Conservation (phyloP, 2,329 filamentous ascomycete species). For the Trichoderma sp. region DNA sequence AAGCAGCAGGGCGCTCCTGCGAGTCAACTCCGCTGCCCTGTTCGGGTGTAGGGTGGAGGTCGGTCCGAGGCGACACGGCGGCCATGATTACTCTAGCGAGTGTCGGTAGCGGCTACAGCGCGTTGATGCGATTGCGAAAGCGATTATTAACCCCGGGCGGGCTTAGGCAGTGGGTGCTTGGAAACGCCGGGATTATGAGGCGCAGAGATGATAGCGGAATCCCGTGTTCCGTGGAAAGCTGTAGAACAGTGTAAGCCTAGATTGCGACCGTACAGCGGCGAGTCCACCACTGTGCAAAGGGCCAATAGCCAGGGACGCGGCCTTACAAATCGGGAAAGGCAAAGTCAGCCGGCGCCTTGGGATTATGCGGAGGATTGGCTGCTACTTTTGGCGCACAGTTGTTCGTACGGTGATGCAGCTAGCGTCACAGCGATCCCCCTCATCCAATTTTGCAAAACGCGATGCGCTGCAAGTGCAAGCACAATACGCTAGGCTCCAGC, state of each 20-base stretch:
- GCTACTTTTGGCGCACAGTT: background rate
- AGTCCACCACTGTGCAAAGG: background rate
- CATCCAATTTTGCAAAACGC: background rate
- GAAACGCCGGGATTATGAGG: background rate
- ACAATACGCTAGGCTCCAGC: background rate
- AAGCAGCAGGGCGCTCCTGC: slow-evolving; percentile 9
- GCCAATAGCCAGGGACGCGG: background rate
- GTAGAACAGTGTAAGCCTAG: slow-evolving; percentile 7
- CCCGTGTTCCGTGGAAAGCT: slow-evolving; percentile 7
- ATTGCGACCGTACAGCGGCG: background rate
- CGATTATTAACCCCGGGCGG: slow-evolving; percentile 16
- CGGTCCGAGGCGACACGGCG: slow-evolving; percentile 22
- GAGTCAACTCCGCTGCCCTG: slow-evolving; percentile 1
- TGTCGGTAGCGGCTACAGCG: slow-evolving; percentile 7
- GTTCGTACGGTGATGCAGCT: background rate
- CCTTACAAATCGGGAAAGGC: slow-evolving; percentile 2
- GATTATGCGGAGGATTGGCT: background rate
- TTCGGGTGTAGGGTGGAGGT: slow-evolving; percentile 16
- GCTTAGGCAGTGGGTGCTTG: background rate
- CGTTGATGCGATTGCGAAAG: background rate
- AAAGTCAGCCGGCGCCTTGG: background rate
- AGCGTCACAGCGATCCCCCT: background rate
- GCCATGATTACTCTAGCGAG: slow-evolving; percentile 17
- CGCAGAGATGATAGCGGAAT: background rate
- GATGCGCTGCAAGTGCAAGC: background rate